Base-by-base conservation (phyloP, 306 rosid species). In the Notholithocarpus densiflorus region DNA sequence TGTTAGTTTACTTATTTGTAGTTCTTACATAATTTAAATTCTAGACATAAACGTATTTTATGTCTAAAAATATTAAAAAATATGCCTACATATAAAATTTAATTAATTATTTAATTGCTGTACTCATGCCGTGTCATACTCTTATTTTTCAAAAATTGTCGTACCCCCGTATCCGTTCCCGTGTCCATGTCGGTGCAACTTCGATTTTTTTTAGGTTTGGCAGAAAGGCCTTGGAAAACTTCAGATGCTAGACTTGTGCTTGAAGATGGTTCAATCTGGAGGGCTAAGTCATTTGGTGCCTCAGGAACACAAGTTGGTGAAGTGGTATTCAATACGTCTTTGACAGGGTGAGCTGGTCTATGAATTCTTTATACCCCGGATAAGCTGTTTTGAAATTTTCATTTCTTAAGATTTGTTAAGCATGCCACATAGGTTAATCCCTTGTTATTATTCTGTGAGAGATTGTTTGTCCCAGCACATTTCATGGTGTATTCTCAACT, bases 221-320 rank as follows among this genome's bases (percentile, higher is more conserved):
- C 83, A 13, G 91, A 90, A 52, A 89, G 89, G 81, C 98, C 99
- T 37, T 93, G 99, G 98, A 95, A 95, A 77, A 83, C 82, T 23
- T 93, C 92, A 21, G 99, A 95, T 88, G 96, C 98, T 72, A 89
- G 99, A 57, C 86, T 95, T 55, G 94, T 88, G 89, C 90, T 95
- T 27, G 93, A 91, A 83, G 99, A 95, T 87, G 98, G 97, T 74
- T 95, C 98, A n/a, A 79, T 95, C 62, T 95, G 99, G 99, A 90
- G n/a, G 43, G 99, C 98, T 8, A 95, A 95, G 81, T 92, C 98
- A 8, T 93, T 95, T 72, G 98, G 99, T 43, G 97, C 98, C 77
- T 81, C 91, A 0, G 99, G 99, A 79, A 95, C 99, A 59, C 99
- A 93, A 95, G 88, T 95, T 79, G 99, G 97, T 80, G 99, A 95